Base-by-base conservation (phyloP, 2,329 filamentous ascomycete genomes). In the Sporothrix variecibatus region DNA sequence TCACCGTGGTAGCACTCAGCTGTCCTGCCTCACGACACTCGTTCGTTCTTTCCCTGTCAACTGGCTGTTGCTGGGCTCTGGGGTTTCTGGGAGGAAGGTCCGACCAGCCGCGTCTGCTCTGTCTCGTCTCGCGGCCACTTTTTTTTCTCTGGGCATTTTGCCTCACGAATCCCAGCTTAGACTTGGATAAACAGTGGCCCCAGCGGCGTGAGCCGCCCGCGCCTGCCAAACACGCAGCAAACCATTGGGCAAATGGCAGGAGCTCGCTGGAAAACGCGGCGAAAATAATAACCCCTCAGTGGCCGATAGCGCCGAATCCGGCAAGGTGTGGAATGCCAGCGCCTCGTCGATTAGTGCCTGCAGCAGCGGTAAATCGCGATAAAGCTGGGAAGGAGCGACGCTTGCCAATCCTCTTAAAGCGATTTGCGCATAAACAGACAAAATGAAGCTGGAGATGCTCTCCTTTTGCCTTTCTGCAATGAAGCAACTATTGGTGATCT, bases 231-330 rank as follows among this genome's bases (percentile, higher is more conserved):
- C 40, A 28, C n/a, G 34, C 51, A 58, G 49, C 67, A 58, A 26
- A 53, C 58, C 26, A 64, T 56, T 64, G 34, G 51, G 43, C 73
- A 72, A 76, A 72, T 74, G 28, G 58, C 60, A 73, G 62, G 46
- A 51, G 67, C 56, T 75, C 76, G 76, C 76, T 77, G 74, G 73
- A 77, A 75, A 76, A 73, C 74, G 75, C 76, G 75, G 75, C 73
- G 75, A 77, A 76, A 77, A 75, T 76, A 62, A 68, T 74, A 73
- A 75, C 76, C 76, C 75, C 76, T 76, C 76, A 76, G 74, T 72
- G 64, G 49, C 64, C 56, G 60, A 38, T 38, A 62, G 38, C 26
- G 34, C 65, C 34, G 49, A 65, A 69, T 49, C 28, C 7, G 70
- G 40, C 17, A 40, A 70, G 43, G 40, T 34, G 49, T 49, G 20